Base-by-base conservation (phyloP, 192 early-diverging fungal species). In the Dispira simplex region DNA sequence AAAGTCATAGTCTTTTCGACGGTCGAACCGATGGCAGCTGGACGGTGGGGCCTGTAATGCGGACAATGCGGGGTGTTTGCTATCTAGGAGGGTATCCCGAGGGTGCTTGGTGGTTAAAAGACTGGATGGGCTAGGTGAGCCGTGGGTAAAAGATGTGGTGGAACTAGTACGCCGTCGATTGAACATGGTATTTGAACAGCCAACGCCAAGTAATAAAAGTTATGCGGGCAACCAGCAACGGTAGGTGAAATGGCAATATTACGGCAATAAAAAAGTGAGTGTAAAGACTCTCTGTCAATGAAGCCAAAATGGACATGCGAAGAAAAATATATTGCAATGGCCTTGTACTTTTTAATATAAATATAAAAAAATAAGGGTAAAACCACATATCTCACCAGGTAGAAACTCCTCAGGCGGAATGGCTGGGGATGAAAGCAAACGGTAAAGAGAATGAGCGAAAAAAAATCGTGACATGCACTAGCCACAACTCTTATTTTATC, bases 1-100 rank as follows among this genome's bases (percentile, higher is more conserved):
- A 32, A 63, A 51, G 46, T 63, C 63, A 47, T 63, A 63, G 28
- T 63, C 63, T 14, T 51, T 63, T 27, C 65, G 52, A 45, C 55
- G 52, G 62, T 66, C 58, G 55, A 60, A 60, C 21, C 27, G 18
- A 43, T 60, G 58, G 43, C 58, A 60, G 28, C 58, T 44, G 39
- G 58, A 12, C 9, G 32, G 14, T 13, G 58, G 58, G 25, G 58
- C 58, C 16, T 60, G 58, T 12, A 60, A 21, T 14, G 58, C 25
- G 8, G 27, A 27, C 44, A 60, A 16, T 2, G 58, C 25, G 8
- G 58, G 58, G 27, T 43, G 58, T 12, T 60, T 60, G 58, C 13
- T 49, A 9, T 16, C 16, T 20, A 49, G 48, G 1, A 49, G 8
- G 8, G 21, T 4, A 21, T 49, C 48, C 48, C 18, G 16, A 3